phyloP scores from a whole-genome alignment of 2,329 filamentous ascomycete genomes.

The Fusarium agapanthi region DNA sequence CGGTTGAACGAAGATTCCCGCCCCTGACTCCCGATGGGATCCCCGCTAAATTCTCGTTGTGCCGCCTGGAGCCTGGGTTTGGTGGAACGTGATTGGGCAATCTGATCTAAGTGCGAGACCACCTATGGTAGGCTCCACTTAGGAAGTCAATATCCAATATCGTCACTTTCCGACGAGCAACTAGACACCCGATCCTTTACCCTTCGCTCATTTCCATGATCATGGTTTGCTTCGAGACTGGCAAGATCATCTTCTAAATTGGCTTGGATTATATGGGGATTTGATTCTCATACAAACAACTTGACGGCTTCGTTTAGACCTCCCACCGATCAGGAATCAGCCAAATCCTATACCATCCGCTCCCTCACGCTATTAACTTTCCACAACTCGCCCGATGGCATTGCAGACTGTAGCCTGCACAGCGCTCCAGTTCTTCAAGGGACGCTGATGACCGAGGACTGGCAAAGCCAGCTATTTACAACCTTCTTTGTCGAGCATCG shows the following conservation, averaged over 20 bases:
- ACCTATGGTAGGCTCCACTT: conserved; percentile 30
- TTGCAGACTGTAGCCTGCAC: conserved; percentile 36
- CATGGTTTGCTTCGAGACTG: neutral
- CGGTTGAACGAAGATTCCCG: conserved; percentile 22
- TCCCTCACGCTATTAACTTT: conserved; percentile 16
- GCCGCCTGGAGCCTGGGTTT: conserved; percentile 25
- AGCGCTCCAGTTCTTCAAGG: conserved; percentile 36
- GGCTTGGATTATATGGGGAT: neutral
- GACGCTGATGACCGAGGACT: conserved; percentile 37
- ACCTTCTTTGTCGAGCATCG: conserved; percentile 15
- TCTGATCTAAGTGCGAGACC: conserved; percentile 20
- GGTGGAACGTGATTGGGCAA: conserved; percentile 22
- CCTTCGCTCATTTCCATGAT: conserved; percentile 14
- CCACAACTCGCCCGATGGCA: conserved; percentile 40
- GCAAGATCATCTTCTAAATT: neutral
- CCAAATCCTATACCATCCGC: conserved; percentile 19
- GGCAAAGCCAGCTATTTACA: conserved; percentile 3
- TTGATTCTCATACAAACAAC: neutral
- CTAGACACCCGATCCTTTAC: conserved; percentile 22
- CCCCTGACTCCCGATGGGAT: conserved; percentile 35
- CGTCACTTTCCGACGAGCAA: conserved; percentile 37
- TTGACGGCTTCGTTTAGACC: neutral
- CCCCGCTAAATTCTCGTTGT: conserved; percentile 34
- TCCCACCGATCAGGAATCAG: neutral
- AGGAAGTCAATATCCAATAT: conserved; percentile 39